phyloP scores from a whole-genome alignment of 768 basidiomycete genomes.

The Lepiota subincarnata region DNA sequence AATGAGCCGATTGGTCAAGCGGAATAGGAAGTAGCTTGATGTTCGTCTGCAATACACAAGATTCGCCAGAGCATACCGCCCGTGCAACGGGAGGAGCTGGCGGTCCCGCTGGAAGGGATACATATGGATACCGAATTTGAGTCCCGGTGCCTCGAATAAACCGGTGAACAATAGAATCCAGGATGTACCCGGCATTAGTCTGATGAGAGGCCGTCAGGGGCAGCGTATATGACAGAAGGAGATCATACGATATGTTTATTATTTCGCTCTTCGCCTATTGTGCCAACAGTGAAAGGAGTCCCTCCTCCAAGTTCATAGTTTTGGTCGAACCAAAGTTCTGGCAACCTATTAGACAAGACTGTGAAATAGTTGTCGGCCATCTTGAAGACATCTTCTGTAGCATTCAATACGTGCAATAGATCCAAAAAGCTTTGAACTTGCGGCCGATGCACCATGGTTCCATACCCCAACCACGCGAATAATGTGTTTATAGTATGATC shows the following conservation, averaged over 20 bases:
- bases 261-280: slow-evolving; percentile 56
- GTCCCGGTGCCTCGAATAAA: background rate
- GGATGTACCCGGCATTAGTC: slow-evolving; percentile 42
- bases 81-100: slow-evolving; percentile 17
- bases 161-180: slow-evolving; percentile 29
- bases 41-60: slow-evolving; percentile 51
- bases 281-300: slow-evolving; percentile 57
- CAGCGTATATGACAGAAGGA: background rate
- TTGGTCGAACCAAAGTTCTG: slow-evolving; percentile 63
- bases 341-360: slow-evolving; percentile 48
- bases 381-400: slow-evolving; percentile 45
- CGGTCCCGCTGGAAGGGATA: slow-evolving; percentile 17
- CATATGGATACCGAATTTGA: slow-evolving; percentile 19
- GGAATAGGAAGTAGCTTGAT: slow-evolving; percentile 39
- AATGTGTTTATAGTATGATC: slow-evolving; percentile 41
- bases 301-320: slow-evolving; percentile 59
- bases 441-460: slow-evolving; percentile 46
- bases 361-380: slow-evolving; percentile 75
- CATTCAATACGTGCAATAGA: slow-evolving; percentile 39
- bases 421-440: slow-evolving; percentile 43
- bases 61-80: slow-evolving; percentile 38
- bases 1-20: slow-evolving; percentile 17
- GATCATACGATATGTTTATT: slow-evolving; percentile 51
- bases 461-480: slow-evolving; percentile 67
- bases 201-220: slow-evolving; percentile 18